phyloP scores from a whole-genome alignment of 2,329 filamentous ascomycete species.

The Exophiala spinifera region DNA sequence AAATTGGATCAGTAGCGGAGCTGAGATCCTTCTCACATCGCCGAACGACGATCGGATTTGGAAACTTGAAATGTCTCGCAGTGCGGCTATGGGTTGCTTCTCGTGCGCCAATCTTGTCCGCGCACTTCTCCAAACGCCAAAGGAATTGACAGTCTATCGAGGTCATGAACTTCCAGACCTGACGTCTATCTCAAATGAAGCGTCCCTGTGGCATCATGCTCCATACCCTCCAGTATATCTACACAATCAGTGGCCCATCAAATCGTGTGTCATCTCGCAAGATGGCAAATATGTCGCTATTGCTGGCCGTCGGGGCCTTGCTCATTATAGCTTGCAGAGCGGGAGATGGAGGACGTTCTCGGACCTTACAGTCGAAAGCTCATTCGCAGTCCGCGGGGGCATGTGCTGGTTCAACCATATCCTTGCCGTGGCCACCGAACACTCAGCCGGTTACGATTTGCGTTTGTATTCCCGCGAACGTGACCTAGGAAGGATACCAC shows the following conservation, averaged over 20 bases:
- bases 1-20: slow-evolving; percentile 83
- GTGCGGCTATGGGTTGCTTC: slow-evolving; percentile 88
- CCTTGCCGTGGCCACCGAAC: slow-evolving; percentile 88
- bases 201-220: slow-evolving; percentile 91
- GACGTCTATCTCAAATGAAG: slow-evolving; percentile 86
- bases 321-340: slow-evolving; percentile 93
- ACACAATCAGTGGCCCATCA: slow-evolving; percentile 89
- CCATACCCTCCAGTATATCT: slow-evolving; percentile 83
- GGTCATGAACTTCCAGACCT: slow-evolving; percentile 89
- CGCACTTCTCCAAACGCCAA: slow-evolving; percentile 82
- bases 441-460: slow-evolving; percentile 75
- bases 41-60: slow-evolving; percentile 74
- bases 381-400: slow-evolving; percentile 87
- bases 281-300: slow-evolving; percentile 94
- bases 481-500: slow-evolving; percentile 67
- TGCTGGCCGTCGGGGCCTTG: slow-evolving; percentile 87
- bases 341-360: slow-evolving; percentile 94
- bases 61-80: slow-evolving; percentile 88
- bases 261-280: slow-evolving; percentile 78
- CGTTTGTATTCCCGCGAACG: slow-evolving; percentile 90
- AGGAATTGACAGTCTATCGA: slow-evolving; percentile 85
- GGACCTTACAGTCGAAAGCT: slow-evolving; percentile 75
- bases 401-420: slow-evolving; percentile 99
- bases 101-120: slow-evolving; percentile 86
- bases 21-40: slow-evolving; percentile 74